Evolutionary conservation across 495 filamentous ascomycete species (phyloP), one percentile per base, ranked within the genome.

Genomic region (Penicillium riverlandense): DNA sequence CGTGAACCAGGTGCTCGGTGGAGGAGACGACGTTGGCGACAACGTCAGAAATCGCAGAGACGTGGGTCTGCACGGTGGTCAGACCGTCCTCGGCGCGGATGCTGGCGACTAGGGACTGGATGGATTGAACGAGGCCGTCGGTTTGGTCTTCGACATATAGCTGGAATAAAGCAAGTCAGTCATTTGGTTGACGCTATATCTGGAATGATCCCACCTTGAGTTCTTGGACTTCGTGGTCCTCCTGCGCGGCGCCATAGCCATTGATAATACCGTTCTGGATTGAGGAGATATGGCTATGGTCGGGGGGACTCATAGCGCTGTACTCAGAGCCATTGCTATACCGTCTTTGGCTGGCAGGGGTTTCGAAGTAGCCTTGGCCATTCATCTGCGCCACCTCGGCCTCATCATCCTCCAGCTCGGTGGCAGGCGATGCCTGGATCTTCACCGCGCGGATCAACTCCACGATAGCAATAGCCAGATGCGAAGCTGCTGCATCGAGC

Each of bases 401-500:
- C 14, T 75, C 72, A 13, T 90, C 83, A 29, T 86, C 78, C 36
- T 91, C 83, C 12, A 88, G 58, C 50, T 92, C 88, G 29, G 81
- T 81, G 0, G 70, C 72, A 5, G 83, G 77, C 1, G 86, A 90
- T 7, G 85, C 71, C 11, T 85, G 76, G 46, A 98, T 85, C 66
- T 95, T 95, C 49, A 88, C 90, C 8, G 79, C 67, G 37, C 84
- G 83, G 29, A 95, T 69, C 12, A 96, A 69, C 49, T 95, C 92
- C 14, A 98, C 83, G 7, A 96, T 76, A 2, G 88, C 82, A 6
- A 86, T 80, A 8, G 85, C 85, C 15, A 98, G 70, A 66, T 98
- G 90, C 11, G 86, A 91, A n/a, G 90, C 91, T 8, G 92, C 92
- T 9, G 92, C 92, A 66, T 98, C 92, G 11, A 98, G 71, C 14